Conservation (phyloP, 805 yeast genomes). For the Saturnispora silvae region DNA sequence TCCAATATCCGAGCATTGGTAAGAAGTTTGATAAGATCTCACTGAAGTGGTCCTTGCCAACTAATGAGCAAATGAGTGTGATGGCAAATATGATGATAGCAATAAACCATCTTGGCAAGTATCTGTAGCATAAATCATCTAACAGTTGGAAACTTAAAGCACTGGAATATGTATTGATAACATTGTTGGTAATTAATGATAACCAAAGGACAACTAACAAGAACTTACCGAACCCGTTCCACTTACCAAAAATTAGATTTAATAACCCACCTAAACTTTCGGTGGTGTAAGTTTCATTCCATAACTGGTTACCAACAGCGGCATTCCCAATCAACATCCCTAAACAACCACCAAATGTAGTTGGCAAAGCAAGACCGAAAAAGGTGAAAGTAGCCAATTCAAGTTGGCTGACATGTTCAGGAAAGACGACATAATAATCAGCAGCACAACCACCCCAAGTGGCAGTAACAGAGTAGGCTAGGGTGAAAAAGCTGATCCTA, state of each 20-base stretch:
- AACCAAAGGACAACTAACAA: slow-evolving; percentile 58
- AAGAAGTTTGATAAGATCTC: slow-evolving; percentile 68
- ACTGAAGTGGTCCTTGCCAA: slow-evolving; percentile 64
- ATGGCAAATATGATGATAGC: slow-evolving; percentile 51
- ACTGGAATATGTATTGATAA: slow-evolving; percentile 70
- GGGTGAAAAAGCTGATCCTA: slow-evolving; percentile 60
- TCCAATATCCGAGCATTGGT: slow-evolving; percentile 92
- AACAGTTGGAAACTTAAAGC: slow-evolving; percentile 69
- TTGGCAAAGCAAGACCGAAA: slow-evolving; percentile 57
- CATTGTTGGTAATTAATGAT: slow-evolving; percentile 72
- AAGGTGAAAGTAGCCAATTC: slow-evolving; percentile 53
- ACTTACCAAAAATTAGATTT: slow-evolving; percentile 50
- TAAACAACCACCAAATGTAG: slow-evolving; percentile 64
- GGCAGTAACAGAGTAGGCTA: slow-evolving; percentile 67
- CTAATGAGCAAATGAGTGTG: slow-evolving; percentile 62
- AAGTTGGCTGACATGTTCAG: slow-evolving; percentile 52
- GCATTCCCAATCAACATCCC: slow-evolving; percentile 63
- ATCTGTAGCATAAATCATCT: slow-evolving; percentile 38
- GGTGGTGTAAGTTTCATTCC: slow-evolving; percentile 44
- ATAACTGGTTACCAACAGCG: slow-evolving; percentile 45
- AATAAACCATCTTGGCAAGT: slow-evolving; percentile 72
- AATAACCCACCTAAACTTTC: slow-evolving; percentile 72
- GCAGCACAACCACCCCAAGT: slow-evolving; percentile 87
- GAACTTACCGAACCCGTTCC: slow-evolving; percentile 75
- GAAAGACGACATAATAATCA: slow-evolving; percentile 75